Base-by-base conservation (phyloP, 2,329 filamentous ascomycete species). In the Teratosphaeria viscida region DNA sequence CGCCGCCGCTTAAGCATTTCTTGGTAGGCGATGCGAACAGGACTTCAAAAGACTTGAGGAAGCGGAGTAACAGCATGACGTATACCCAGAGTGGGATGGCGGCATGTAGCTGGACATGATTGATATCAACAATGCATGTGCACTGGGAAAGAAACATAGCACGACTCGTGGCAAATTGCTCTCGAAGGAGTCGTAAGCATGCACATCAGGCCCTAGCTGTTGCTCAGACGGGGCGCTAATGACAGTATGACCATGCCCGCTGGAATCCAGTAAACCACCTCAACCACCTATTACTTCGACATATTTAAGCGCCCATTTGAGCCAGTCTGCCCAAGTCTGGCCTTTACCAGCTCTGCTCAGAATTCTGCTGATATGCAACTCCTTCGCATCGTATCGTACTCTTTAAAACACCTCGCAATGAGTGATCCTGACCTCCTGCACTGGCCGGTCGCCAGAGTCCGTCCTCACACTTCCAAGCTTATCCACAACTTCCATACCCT, bases 391-490 rank as follows among this genome's bases (percentile, higher is more conserved):
- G 26, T 16, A 23, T 27, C 14, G 6, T 2, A 49, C 43, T 49
- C 43, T 49, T 19, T 62, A 68, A 47, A 68, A 63, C 27, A 70
- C 67, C 54, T 64, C 63, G 52, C 62, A 63, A 56, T 65, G 64
- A 43, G 63, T 59, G 58, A 97, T 92, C 77, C 85, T 90, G 60
- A 97, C 84, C 68, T 94, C 86, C 66, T 92, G 85, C 10, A 85
- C 74, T 0, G 92, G 94, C 66, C 86, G 79, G 73, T 97, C 92
- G 65, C 91, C 89, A 7, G 77, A 74, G 39, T 85, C 90, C 0
- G 90, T 96, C 76, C 86, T 88, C 58, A 96, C 90, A 59, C 92
- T 73, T 0, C 92, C 92, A 89, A 97, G 3, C 85, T 95, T 96
- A 67, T 81, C 83, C 47, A 97, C 88, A 3, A 96, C 85, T 60